These are phyloP conservation scores for Acmispon strigosus DNA, from an alignment of 306 rosid genomes.

Conservation along the genomic window DNA sequence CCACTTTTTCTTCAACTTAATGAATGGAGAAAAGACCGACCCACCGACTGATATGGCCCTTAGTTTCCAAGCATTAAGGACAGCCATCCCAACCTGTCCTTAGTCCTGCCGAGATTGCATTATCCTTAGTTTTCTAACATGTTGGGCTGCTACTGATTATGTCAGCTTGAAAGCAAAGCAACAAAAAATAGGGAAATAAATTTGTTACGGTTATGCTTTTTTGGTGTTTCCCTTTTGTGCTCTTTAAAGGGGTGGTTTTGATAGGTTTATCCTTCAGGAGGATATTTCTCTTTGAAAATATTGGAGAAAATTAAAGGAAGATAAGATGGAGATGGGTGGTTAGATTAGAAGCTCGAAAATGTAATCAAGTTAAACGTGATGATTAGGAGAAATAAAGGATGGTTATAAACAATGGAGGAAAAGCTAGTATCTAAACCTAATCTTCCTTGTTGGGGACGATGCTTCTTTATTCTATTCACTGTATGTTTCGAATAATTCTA, in stretches of 20 bases:
- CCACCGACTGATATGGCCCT: conserved; percentile 49
- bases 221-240: conserved; percentile 2
- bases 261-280: conserved; percentile 11
- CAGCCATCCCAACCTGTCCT: conserved; percentile 34
- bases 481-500: too few relatives aligned
- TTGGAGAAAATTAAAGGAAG: not conserved
- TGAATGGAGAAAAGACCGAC: conserved; percentile 46
- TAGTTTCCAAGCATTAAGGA: conserved; percentile 30
- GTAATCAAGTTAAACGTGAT: conserved; percentile 1
- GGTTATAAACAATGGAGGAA: not conserved
- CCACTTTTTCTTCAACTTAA: not conserved
- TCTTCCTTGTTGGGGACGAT: too few relatives aligned
- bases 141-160: conserved; percentile 24
- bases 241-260: conserved; percentile 21
- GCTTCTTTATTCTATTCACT: too few relatives aligned
- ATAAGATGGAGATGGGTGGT: conserved; percentile 2
- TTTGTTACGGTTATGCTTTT: not conserved
- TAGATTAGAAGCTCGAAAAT: not conserved
- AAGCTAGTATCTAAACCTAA: not conserved
- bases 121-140: conserved; percentile 15
- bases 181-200: conserved; percentile 15
- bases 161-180: conserved; percentile 30
- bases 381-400: not conserved
- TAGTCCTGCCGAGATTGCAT: conserved; percentile 9
- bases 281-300: conserved; percentile 6